A percentile compares a stretch with the other conserved stretches of the same genome.
These are phyloP conservation scores for Suillus discolor DNA, from an alignment of 768 basidiomycete species.

Conservation along the genomic window DNA sequence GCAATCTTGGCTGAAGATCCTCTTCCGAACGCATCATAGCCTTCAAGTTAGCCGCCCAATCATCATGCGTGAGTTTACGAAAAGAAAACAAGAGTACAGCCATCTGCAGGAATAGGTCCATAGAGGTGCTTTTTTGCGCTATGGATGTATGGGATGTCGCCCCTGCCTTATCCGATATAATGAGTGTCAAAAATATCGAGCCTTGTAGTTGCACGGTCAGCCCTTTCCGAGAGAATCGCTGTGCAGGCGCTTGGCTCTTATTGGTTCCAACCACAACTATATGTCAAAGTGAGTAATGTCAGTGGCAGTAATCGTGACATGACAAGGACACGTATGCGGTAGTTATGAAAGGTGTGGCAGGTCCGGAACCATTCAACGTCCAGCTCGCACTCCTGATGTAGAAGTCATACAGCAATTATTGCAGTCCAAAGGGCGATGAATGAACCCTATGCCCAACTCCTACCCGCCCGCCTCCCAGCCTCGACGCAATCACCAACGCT, in stretches of 20 bases:
- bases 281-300: background rate
- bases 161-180: background rate
- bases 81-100: background rate
- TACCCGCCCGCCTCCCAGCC: slow-evolving; percentile 63
- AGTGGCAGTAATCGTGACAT: background rate
- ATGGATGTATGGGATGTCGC: background rate
- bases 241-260: background rate
- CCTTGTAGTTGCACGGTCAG: background rate
- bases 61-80: too few relatives aligned
- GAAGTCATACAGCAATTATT: background rate
- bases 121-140: background rate
- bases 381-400: background rate
- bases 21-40: background rate
- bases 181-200: background rate
- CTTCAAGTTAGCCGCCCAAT: too few relatives aligned
- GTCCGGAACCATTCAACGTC: background rate
- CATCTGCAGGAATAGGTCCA: background rate
- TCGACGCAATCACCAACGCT: slow-evolving; percentile 87
- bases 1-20: background rate
- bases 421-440: background rate
- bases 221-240: background rate
- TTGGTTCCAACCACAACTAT: background rate
- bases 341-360: background rate
- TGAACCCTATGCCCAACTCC: slow-evolving; percentile 36
- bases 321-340: background rate